Percentiles rank a stretch among this genome's conserved stretches.
phyloP scores from a whole-genome alignment of 2,329 filamentous ascomycete species.

The Tolypocladium ovalisporum region DNA sequence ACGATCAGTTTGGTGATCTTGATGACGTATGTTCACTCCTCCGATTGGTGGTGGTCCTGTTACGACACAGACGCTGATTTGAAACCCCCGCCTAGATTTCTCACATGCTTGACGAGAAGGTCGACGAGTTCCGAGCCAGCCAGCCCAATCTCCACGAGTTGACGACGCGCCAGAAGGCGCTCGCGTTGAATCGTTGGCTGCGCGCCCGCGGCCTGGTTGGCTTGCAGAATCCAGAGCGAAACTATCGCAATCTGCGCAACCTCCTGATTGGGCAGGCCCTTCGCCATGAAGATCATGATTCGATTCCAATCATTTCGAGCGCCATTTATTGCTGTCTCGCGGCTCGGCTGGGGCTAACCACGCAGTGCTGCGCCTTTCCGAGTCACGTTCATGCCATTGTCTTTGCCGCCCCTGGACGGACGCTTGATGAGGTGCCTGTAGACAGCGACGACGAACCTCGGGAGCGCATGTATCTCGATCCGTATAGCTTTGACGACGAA shows the following conservation, averaged over 20 bases:
- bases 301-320: slow-evolving; percentile 75
- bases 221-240: slow-evolving; percentile 47
- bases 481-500: slow-evolving; percentile 61
- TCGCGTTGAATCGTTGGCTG: slow-evolving; percentile 59
- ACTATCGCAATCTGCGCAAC: slow-evolving; percentile 74
- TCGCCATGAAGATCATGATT: slow-evolving; percentile 60
- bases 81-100: slow-evolving; percentile 38
- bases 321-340: slow-evolving; percentile 80
- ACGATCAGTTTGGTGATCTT: slow-evolving; percentile 61
- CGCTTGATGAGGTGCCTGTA: slow-evolving; percentile 41
- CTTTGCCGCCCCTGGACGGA: slow-evolving; percentile 45
- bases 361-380: slow-evolving; percentile 71
- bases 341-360: slow-evolving; percentile 60
- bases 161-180: slow-evolving; percentile 56
- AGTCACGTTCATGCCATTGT: slow-evolving; percentile 79
- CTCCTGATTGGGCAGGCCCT: slow-evolving; percentile 80
- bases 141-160: slow-evolving; percentile 42
- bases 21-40: slow-evolving; percentile 44
- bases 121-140: slow-evolving; percentile 40
- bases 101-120: slow-evolving; percentile 53
- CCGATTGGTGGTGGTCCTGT: not conserved
- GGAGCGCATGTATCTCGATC: slow-evolving; percentile 67
- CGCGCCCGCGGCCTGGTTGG: slow-evolving; percentile 58
- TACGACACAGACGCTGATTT: not conserved
- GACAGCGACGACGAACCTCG: slow-evolving; percentile 24